phyloP scores from a whole-genome alignment of 192 early-diverging fungal genomes.

The Podila minutissima region DNA sequence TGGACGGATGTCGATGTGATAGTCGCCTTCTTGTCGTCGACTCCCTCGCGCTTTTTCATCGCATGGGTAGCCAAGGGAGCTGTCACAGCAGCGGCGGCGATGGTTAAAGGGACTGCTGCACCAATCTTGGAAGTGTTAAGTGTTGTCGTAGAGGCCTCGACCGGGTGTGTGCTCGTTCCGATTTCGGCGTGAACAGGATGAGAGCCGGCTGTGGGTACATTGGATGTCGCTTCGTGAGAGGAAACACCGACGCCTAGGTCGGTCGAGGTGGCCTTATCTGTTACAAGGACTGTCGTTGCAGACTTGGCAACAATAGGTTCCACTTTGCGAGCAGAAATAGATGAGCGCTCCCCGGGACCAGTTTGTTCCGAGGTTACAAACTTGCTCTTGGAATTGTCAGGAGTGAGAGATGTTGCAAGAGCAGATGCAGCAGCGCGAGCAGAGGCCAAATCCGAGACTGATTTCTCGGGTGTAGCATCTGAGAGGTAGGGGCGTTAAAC shows the following conservation, averaged over 20 bases:
- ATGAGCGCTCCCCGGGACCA: not conserved
- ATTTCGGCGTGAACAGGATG: not conserved
- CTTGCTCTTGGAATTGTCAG: not conserved
- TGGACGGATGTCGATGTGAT: not conserved
- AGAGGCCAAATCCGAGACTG: not conserved
- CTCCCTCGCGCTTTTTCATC: not conserved
- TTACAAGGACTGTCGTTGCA: conserved; percentile 3
- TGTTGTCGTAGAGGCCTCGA: not conserved
- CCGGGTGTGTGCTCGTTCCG: not conserved
- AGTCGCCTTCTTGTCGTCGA: not conserved
- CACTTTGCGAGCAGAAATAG: conserved; percentile 16
- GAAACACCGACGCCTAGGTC: not conserved
- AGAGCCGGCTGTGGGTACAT: not conserved
- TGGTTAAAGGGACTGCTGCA: not conserved
- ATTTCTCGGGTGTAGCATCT: not conserved
- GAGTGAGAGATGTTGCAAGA: not conserved
- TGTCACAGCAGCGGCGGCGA: not conserved
- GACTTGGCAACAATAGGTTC: not conserved
- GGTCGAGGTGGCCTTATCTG: conserved; percentile 15
- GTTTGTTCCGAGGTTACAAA: too few relatives aligned
- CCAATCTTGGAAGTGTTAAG: not conserved
- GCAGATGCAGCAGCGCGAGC: not conserved
- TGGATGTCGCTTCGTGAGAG: not conserved
- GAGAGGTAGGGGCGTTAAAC: not conserved
- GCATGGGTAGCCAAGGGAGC: not conserved